Percentiles rank a stretch among this genome's conserved stretches.
These are phyloP conservation scores for Oenanthe sinensis DNA, from an alignment of 129 eudicot species.

Conservation along the genomic window DNA sequence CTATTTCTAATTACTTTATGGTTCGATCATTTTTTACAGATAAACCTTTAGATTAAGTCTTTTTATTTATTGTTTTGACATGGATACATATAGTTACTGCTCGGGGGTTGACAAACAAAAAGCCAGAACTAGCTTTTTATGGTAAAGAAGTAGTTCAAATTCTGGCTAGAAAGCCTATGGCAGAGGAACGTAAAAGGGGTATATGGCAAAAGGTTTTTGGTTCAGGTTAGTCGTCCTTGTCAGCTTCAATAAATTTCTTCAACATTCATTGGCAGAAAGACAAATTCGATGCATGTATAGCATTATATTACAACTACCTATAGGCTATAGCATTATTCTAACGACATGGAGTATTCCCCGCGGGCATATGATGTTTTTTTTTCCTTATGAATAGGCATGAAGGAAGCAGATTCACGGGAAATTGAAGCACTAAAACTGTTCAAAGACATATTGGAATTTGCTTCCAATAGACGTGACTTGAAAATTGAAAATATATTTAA, in stretches of 20 bases:
- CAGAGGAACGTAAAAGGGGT: background rate
- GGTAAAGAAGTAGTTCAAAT: background rate
- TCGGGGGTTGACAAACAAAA: no score
- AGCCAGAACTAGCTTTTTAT: background rate
- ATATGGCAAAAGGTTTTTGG: background rate
- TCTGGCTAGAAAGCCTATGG: slow-evolving; percentile 3
- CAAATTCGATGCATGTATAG: background rate
- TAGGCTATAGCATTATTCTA: no score
- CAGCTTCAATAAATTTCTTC: no score
- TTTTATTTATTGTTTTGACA: background rate
- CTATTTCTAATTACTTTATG: no score
- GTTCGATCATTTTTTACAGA: no score
- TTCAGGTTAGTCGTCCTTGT: background rate
- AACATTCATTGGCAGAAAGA: no score
- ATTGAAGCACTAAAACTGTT: background rate
- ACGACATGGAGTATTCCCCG: no score
- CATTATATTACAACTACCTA: background rate
- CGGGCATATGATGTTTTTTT: no score
- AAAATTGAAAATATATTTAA: background rate
- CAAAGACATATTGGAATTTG: background rate
- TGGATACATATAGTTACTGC: background rate
- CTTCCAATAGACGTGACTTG: background rate
- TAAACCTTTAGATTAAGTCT: no score
- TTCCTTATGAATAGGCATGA: background rate
- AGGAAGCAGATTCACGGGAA: background rate